A percentile compares a stretch with the other conserved stretches of the same genome.
Conservation (phyloP, 345 rosid species). For the Reutealis trisperma region DNA sequence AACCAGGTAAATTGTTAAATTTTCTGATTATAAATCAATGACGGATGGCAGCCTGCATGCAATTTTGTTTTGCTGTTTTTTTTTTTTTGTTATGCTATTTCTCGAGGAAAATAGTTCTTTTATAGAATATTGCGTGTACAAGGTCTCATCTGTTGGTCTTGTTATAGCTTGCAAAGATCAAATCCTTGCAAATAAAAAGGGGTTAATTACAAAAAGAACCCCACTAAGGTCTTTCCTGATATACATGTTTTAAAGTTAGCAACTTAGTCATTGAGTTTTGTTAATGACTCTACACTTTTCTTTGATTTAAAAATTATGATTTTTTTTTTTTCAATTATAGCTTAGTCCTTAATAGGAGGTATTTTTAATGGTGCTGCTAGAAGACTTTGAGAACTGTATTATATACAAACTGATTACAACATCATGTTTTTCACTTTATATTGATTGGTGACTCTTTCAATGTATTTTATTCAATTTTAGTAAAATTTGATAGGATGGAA, state of each 20-base stretch:
- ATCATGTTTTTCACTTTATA: background rate
- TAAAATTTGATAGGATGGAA: background rate
- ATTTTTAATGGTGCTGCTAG: background rate
- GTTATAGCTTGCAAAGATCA: no score
- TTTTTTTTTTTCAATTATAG: no score
- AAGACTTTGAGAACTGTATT: background rate
- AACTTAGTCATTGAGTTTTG: no score
- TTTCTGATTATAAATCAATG: background rate
- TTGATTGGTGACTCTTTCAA: background rate
- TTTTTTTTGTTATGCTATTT: background rate
- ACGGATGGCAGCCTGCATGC: background rate
- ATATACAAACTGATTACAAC: background rate
- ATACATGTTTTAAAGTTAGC: no score
- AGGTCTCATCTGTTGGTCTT: no score
- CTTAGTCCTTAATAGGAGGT: background rate
- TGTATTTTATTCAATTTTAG: background rate
- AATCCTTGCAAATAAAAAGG: no score
- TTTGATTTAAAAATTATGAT: no score
- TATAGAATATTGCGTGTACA: background rate
- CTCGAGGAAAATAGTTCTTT: background rate
- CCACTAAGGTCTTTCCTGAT: no score
- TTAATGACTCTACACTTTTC: no score
- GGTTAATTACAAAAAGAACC: no score
- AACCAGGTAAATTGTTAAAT: constrained; percentile 60
- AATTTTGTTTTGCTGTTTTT: background rate